These are phyloP conservation scores for Mucor circinelloides DNA, from an alignment of 371 early-diverging fungal species.

Conservation along the genomic window DNA sequence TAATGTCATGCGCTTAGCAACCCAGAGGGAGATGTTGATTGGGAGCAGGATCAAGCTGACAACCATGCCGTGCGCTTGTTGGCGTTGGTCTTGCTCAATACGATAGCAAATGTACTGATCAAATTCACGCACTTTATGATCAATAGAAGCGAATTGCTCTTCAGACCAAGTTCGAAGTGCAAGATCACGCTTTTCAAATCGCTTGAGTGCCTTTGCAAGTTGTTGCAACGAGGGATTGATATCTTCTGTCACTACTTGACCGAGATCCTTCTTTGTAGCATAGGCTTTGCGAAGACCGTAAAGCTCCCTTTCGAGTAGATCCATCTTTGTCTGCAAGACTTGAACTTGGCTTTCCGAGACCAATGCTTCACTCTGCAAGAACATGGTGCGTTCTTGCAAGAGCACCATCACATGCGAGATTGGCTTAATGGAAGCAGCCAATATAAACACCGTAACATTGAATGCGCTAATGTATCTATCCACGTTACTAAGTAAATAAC, in stretches of 20 bases:
- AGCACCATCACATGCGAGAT: conserved; percentile 50
- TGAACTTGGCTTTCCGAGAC: conserved; percentile 53
- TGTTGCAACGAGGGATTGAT: conserved; percentile 37
- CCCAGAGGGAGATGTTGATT: conserved; percentile 45
- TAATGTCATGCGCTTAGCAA: conserved; percentile 34
- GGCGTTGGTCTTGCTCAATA: conserved; percentile 51
- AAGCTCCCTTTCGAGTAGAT: conserved; percentile 61
- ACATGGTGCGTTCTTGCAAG: conserved; percentile 53
- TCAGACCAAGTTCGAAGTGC: conserved; percentile 51
- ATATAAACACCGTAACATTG: conserved; percentile 61
- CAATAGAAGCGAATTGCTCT: conserved; percentile 53
- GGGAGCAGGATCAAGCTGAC: conserved; percentile 44
- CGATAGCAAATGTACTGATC: conserved; percentile 51
- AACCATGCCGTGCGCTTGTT: conserved; percentile 30
- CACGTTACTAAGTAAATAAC: conserved; percentile 53
- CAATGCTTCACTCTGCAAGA: conserved; percentile 58
- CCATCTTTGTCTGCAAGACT: conserved; percentile 40
- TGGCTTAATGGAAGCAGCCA: conserved; percentile 64
- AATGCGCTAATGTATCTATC: conserved; percentile 61
- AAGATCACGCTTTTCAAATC: conserved; percentile 57
- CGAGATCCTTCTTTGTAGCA: conserved; percentile 68
- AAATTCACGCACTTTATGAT: conserved; percentile 55
- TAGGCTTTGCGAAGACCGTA: conserved; percentile 58
- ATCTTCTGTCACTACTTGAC: conserved; percentile 38
- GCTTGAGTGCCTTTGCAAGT: conserved; percentile 50